phyloP scores from a whole-genome alignment of 2,329 filamentous ascomycete species.

The Exophiala spinifera region DNA sequence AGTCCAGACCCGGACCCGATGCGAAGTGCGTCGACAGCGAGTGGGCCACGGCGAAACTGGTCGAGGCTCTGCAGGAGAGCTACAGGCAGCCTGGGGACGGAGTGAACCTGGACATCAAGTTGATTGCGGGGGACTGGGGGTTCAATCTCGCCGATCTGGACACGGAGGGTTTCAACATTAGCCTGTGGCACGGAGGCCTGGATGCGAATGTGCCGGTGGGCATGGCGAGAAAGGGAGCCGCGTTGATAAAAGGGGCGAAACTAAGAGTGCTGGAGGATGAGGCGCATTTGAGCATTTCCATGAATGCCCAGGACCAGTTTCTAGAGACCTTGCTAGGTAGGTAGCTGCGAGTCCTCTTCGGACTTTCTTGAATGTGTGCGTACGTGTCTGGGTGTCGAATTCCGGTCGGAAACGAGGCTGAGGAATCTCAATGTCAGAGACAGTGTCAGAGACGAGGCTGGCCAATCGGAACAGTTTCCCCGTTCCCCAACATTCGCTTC shows the following conservation, averaged over 20 bases:
- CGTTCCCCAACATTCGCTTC: too few species aligned
- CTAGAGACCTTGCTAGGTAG: background rate
- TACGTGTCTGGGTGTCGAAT: too few species aligned
- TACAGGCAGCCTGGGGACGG: background rate
- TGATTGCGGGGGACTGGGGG: background rate
- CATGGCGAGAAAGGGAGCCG: background rate
- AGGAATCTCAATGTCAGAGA: background rate
- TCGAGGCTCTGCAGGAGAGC: background rate
- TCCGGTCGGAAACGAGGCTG: background rate
- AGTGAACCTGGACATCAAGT: background rate
- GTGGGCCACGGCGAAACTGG: background rate
- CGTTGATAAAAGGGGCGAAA: background rate
- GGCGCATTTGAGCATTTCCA: background rate
- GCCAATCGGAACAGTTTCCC: background rate
- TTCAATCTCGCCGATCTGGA: background rate
- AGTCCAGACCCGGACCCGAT: background rate
- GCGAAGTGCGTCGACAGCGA: background rate
- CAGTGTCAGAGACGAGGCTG: background rate
- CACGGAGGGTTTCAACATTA: background rate
- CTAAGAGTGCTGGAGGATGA: background rate
- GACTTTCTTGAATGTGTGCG: too few species aligned
- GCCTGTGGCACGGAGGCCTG: background rate
- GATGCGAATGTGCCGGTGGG: background rate
- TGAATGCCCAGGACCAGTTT: background rate
- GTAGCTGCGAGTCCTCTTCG: too few species aligned